A percentile compares a stretch with the other conserved stretches of the same genome.
Conservation (phyloP, 2,329 filamentous ascomycete genomes). For the Sarocladium brachiariae region DNA sequence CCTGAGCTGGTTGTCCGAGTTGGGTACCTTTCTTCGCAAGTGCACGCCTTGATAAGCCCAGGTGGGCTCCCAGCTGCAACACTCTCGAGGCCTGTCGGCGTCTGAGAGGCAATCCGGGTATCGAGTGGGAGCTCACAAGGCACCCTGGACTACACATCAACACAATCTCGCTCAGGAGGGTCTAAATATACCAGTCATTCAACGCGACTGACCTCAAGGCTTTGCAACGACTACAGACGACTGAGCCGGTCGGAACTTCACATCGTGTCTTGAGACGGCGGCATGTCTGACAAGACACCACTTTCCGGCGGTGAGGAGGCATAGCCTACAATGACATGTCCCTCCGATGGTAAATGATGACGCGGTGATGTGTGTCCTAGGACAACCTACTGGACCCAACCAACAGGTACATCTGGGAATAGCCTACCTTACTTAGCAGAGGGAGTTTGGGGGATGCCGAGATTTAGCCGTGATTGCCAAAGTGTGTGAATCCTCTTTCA, state of each 20-base stretch:
- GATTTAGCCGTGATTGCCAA: too few relatives aligned
- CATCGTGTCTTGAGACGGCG: constrained; percentile 2
- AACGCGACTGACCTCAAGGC: background rate
- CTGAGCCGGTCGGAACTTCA: background rate
- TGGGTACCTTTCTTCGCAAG: background rate
- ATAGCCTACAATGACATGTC: background rate
- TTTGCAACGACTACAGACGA: background rate
- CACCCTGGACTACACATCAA: background rate
- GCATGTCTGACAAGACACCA: background rate
- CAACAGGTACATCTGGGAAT: too few relatives aligned
- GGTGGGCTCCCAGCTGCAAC: background rate
- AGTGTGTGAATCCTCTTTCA: too few relatives aligned
- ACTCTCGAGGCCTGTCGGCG: background rate
- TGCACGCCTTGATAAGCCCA: background rate
- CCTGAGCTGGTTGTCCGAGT: background rate
- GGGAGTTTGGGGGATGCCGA: too few relatives aligned
- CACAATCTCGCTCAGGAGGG: background rate
- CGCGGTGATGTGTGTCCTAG: too few relatives aligned
- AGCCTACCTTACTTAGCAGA: too few relatives aligned
- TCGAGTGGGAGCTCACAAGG: background rate
- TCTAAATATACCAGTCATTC: background rate
- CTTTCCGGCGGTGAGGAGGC: background rate
- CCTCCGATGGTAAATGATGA: too few relatives aligned
- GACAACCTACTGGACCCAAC: too few relatives aligned
- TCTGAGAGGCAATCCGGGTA: background rate